Evolutionary conservation across 306 rosid species (phyloP).

Genomic region (peach (Prunus persica)): DNA sequence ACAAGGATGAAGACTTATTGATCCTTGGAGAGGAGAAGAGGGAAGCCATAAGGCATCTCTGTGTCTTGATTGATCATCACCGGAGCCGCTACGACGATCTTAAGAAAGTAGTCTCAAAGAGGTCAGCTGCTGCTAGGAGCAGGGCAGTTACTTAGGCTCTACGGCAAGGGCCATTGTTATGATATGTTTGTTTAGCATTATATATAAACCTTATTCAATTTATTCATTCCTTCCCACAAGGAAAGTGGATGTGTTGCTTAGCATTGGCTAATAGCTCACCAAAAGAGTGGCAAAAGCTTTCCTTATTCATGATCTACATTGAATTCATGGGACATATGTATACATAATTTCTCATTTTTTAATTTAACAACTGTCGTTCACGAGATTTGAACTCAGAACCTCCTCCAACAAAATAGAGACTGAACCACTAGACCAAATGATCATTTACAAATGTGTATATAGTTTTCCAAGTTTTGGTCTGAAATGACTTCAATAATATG

Average conservation of each 20-base stretch:
- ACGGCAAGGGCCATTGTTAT: not conserved
- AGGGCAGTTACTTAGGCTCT: slow-evolving; percentile 14
- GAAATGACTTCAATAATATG: too few relatives aligned
- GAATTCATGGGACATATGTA: not conserved
- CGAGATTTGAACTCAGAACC: not conserved
- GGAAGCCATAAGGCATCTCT: slow-evolving; percentile 79
- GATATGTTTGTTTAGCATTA: not conserved
- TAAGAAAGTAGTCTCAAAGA: slow-evolving; percentile 30
- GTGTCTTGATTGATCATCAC: slow-evolving; percentile 62
- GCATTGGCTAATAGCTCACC: too few relatives aligned
- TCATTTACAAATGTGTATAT: too few relatives aligned
- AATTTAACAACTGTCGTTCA: too few relatives aligned
- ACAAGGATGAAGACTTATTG: slow-evolving; percentile 53
- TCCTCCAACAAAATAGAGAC: too few relatives aligned
- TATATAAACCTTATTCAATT: not conserved
- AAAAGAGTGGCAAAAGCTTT: not conserved
- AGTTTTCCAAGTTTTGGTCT: too few relatives aligned
- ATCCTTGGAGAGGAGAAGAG: slow-evolving; percentile 62
- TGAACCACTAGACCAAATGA: too few relatives aligned
- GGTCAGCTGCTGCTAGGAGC: not conserved
- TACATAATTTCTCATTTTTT: not conserved
- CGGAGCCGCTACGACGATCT: slow-evolving; percentile 49
- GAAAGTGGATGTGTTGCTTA: not conserved
- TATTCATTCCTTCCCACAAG: not conserved
- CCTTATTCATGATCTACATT: not conserved